Conservation (phyloP, 768 basidiomycete species). For the Termitomyces titanicus region DNA sequence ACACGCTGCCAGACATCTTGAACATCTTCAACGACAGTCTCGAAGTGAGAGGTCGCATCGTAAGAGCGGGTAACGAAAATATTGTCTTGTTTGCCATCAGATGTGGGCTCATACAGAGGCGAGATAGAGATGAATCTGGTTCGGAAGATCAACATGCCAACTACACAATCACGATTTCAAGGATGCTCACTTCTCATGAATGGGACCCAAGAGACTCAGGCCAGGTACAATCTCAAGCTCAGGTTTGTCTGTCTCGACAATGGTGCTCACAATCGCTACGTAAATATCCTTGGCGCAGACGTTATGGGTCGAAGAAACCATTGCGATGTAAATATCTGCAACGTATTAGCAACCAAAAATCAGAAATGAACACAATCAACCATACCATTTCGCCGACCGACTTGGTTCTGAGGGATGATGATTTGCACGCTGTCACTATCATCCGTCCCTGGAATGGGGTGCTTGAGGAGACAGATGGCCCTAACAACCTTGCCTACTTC, state of each 20-base stretch:
- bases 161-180: neutral
- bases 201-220: slow-evolving; percentile 85
- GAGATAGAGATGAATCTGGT: slow-evolving; percentile 86
- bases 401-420: slow-evolving; percentile 99
- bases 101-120: slow-evolving; percentile 86
- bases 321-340: slow-evolving; percentile 96
- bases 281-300: slow-evolving; percentile 95
- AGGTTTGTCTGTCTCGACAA: slow-evolving; percentile 92
- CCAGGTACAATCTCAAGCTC: slow-evolving; percentile 93
- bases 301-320: slow-evolving; percentile 96
- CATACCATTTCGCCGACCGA: slow-evolving; percentile 86
- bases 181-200: slow-evolving; percentile 82
- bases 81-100: slow-evolving; percentile 77
- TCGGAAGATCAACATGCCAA: slow-evolving; percentile 5
- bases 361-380: slow-evolving; percentile 4
- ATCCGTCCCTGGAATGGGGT: slow-evolving; percentile 96
- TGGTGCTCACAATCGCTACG: slow-evolving; percentile 96
- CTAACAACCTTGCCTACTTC: slow-evolving; percentile 94
- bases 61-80: slow-evolving; percentile 98
- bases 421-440: slow-evolving; percentile 94
- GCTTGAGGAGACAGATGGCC: slow-evolving; percentile 97
- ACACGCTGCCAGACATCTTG: slow-evolving; percentile 94
- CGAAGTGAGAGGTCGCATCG: slow-evolving; percentile 98
- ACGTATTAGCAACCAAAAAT: neutral
- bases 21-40: slow-evolving; percentile 97